Evolutionary conservation across 2,329 filamentous ascomycete genomes (phyloP), one percentile per base, ranked within the genome.

Genomic region (Aspergillus flavus): DNA sequence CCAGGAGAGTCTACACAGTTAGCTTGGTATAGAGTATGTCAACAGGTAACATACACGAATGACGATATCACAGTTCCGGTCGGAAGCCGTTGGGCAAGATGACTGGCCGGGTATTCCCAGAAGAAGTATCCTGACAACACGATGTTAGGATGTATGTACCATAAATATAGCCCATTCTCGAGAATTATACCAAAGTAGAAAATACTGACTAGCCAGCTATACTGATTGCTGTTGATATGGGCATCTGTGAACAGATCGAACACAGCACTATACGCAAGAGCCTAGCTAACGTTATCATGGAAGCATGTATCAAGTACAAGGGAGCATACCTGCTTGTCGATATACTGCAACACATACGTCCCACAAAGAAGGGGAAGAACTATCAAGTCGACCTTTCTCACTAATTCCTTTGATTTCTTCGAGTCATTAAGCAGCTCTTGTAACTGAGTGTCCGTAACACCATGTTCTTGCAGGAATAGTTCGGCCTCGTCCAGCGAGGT

Each of bases 181-280:
- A 11, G n/a, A 14, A 23, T n/a, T 3, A 39, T 61, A 63, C 63
- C 84, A n/a, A 87, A 78, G 64, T 86, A 87, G 69, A 86, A 87
- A 5, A 86, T 82, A 26, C 79, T 83, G 1, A 83, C 82, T n/a
- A 86, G 78, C 83, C 84, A 86, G 54, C 79, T 80, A 64, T 87
- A 87, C 54, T 74, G 62, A 58, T 72, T 58, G 54, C 71, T 73
- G 19, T 63, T 64, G 67, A 86, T 85, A 21, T 79, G 74, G 0
- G 84, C 85, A 26, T 80, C 79, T 14, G 75, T 72, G 64, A 86
- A 82, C 0, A 87, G 75, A 55, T 87, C 85, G 63, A 86, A 87
- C 0, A 87, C 83, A 2, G 85, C 84, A 0, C 82, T 80, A 69
- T 86, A 87, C 0, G 80, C 80, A 6, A 86, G 74, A 0, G 84